phyloP scores from a whole-genome alignment of 257 asterid genomes.

The Nicotiana tomentosiformis region DNA sequence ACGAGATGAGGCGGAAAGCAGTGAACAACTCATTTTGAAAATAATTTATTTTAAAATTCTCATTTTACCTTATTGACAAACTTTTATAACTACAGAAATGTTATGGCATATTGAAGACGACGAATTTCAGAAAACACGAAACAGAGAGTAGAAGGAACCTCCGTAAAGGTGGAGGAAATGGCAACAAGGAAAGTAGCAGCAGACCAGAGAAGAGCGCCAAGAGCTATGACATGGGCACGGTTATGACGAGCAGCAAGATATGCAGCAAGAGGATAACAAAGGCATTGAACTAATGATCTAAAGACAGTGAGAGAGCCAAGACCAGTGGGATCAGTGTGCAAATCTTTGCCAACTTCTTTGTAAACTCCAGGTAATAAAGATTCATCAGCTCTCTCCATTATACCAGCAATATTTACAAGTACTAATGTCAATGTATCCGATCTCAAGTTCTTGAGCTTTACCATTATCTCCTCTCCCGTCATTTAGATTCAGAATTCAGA shows the following conservation, averaged over 20 bases:
- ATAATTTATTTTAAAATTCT: no score
- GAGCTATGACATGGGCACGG: conserved; percentile 67
- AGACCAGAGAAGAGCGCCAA: conserved; percentile 90
- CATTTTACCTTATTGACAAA: no score
- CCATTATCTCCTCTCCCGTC: neutral
- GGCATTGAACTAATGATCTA: conserved; percentile 74
- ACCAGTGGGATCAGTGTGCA: conserved; percentile 81
- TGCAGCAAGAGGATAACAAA: conserved; percentile 84
- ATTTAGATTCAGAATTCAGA: no score
- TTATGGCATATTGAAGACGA: no score
- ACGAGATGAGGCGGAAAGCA: no score
- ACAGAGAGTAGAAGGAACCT: conserved; percentile 26
- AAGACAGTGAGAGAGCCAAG: conserved; percentile 72
- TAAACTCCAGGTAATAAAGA: conserved; percentile 73
- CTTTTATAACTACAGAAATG: no score
- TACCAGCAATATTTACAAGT: conserved; percentile 70
- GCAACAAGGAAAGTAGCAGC: conserved; percentile 51
- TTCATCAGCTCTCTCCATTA: conserved; percentile 89
- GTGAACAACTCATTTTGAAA: no score
- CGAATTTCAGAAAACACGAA: no score
- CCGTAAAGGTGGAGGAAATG: conserved; percentile 55
- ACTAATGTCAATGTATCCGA: conserved; percentile 55
- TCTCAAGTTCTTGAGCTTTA: conserved; percentile 23
- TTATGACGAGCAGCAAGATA: conserved; percentile 70
- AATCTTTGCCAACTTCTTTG: conserved; percentile 73